Base-by-base conservation (phyloP, 2,329 filamentous ascomycete species). In the Sarocladium strictum region DNA sequence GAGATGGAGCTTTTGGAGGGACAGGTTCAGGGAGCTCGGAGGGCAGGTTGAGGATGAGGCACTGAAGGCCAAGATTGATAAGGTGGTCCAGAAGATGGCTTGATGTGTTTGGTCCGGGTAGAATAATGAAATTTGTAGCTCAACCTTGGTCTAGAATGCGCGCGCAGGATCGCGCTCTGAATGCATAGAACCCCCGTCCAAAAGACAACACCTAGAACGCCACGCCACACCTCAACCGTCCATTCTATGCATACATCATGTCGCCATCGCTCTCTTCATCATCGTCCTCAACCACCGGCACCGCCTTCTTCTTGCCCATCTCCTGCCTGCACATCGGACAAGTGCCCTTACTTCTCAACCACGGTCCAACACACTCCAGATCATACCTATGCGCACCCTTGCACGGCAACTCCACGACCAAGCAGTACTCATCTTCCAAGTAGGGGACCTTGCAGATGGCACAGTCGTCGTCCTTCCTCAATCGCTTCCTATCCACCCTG, bases 331-430 rank as follows among this genome's bases (percentile, higher is more conserved):
- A 85, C 70, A 86, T 72, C 37, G 83, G 83, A 64, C 83, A 86
- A 29, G 75, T 84, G 35, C 83, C 83, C 67, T 86, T 84, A 62
- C 80, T 76, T 65, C 77, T 71, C 64, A 87, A 65, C 84, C 84
- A 87, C 6, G 84, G 83, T 3, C 76, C 79, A 2, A 86, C 81
- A 62, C 84, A 87, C 69, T 87, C 84, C n/a, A 86, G 67, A 62
- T 87, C 84, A 63, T 84, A 86, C 51, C 69, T 70, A 65, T 87
- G 84, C 38, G 66, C 70, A 29, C 72, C 73, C 61, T 82, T 73
- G 64, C 84, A 87, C 38, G 83, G 83, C 62, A 87, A 72, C 71
- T 83, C 76, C 26, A 86, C 84, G 12, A 86, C 82, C 2, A 87
- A 72, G 54, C 77, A 80, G 64, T 81, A 85, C 61, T 73, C 69